Conservation (phyloP, 2,329 filamentous ascomycete genomes). For the Ilyonectria robusta region DNA sequence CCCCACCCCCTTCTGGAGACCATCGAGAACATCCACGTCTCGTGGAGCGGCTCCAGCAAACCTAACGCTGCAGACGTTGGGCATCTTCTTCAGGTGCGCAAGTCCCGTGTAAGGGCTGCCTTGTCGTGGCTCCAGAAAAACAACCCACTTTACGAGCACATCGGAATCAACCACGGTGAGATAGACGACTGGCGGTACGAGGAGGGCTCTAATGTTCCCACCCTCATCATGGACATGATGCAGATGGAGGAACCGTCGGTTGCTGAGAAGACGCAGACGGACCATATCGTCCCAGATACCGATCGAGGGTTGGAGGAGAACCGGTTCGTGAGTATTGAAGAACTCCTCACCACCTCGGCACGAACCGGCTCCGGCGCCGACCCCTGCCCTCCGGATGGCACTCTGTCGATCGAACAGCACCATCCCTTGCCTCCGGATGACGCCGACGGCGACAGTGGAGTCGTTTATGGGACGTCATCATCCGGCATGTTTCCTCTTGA, state of each 20-base stretch:
- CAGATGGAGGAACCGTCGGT: slow-evolving; percentile 4
- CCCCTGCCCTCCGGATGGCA: too few relatives aligned
- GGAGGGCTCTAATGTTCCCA: slow-evolving; percentile 4
- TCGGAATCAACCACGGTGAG: slow-evolving; percentile 4
- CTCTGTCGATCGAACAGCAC: too few relatives aligned
- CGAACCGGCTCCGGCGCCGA: neutral
- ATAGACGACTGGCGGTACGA: slow-evolving; percentile 13
- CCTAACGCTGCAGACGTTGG: neutral
- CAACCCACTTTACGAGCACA: slow-evolving; percentile 10
- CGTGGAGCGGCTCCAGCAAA: slow-evolving; percentile 12
- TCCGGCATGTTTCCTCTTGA: too few relatives aligned
- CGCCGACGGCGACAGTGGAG: neutral
- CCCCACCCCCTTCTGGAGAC: neutral
- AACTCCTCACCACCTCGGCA: neutral
- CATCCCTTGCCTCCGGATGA: neutral
- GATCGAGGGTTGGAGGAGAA: slow-evolving; percentile 19
- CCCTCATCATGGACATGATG: neutral
- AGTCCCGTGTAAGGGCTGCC: neutral
- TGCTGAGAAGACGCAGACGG: slow-evolving; percentile 11
- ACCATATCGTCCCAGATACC: slow-evolving; percentile 10
- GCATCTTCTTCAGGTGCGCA: slow-evolving; percentile 9
- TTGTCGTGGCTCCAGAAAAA: slow-evolving; percentile 8
- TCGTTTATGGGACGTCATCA: too few relatives aligned
- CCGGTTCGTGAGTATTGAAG: slow-evolving; percentile 1
- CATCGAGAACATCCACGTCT: slow-evolving; percentile 21